Percentiles rank a stretch among this genome's conserved stretches.
These are phyloP conservation scores for Boletellus deceptivus DNA, from an alignment of 1,284 basidiomycete species.

Conservation along the genomic window DNA sequence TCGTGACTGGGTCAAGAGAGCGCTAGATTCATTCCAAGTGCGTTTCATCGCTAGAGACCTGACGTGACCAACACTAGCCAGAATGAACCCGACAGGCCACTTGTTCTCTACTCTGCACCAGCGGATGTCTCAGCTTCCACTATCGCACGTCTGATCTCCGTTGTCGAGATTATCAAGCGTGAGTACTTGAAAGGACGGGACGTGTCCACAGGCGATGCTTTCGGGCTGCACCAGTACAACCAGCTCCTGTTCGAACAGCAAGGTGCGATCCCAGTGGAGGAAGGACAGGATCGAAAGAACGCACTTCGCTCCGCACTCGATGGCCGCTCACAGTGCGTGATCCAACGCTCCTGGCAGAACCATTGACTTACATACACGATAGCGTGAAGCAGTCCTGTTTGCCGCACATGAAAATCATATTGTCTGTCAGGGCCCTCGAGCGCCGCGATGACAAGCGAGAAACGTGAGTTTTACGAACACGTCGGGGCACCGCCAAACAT, in stretches of 20 bases:
- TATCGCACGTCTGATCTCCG: slow-evolving; percentile 68
- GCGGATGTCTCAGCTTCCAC: slow-evolving; percentile 40
- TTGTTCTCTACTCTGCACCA: slow-evolving; percentile 71
- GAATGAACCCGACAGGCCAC: slow-evolving; percentile 53
- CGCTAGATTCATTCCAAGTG: slow-evolving; percentile 63
- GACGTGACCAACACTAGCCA: slow-evolving; percentile 30
- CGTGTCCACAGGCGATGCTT: slow-evolving; percentile 39
- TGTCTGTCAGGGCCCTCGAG: slow-evolving; percentile 52
- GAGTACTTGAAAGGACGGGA: slow-evolving; percentile 62
- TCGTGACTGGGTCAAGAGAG: slow-evolving; percentile 57
- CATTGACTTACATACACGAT: slow-evolving; percentile 6
- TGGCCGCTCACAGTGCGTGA: slow-evolving; percentile 59
- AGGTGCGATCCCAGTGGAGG: slow-evolving; percentile 26
- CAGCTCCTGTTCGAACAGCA: slow-evolving; percentile 60
- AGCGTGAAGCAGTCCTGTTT: slow-evolving; percentile 64
- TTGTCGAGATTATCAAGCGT: slow-evolving; percentile 83
- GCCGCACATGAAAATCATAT: slow-evolving; percentile 74
- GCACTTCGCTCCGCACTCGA: slow-evolving; percentile 41
- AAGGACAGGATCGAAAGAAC: slow-evolving; percentile 35
- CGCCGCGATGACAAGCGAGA: slow-evolving; percentile 40
- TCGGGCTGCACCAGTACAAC: slow-evolving; percentile 80
- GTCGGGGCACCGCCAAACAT: not conserved
- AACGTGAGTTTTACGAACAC: slow-evolving; percentile 48
- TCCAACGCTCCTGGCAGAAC: not conserved
- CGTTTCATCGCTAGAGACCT: slow-evolving; percentile 14